Conservation (phyloP, 2,329 filamentous ascomycete genomes). For the Phyllosticta citriasiana region DNA sequence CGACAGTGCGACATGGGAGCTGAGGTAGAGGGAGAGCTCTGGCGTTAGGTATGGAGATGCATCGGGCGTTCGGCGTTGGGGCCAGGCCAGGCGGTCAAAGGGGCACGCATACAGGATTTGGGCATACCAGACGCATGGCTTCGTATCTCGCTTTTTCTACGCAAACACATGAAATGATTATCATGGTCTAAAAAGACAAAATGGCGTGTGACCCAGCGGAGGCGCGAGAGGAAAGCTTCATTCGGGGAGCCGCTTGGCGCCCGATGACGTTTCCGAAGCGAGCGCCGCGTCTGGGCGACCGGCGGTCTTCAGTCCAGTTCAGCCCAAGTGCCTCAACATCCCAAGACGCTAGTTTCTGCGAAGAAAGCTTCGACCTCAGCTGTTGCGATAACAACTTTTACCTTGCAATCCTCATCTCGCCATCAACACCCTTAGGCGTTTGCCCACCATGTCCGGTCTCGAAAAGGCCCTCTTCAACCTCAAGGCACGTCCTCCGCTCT, state of each 20-base stretch:
- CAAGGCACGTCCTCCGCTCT: constrained; percentile 35
- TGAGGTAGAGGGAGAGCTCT: not conserved
- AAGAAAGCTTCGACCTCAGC: not conserved
- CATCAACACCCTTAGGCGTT: not conserved
- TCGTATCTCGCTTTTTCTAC: not conserved
- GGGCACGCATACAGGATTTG: not conserved
- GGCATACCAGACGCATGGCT: not conserved
- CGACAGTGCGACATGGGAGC: constrained; percentile 4
- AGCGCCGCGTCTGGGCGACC: not conserved
- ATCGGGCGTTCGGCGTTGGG: constrained; percentile 5
- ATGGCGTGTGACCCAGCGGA: not conserved
- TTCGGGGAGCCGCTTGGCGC: not conserved
- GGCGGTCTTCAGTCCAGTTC: not conserved
- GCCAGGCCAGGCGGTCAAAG: not conserved
- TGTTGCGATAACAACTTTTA: not conserved
- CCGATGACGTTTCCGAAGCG: constrained; percentile 8
- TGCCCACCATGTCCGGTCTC: constrained; percentile 45
- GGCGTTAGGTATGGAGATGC: constrained; percentile 6
- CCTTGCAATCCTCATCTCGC: not conserved
- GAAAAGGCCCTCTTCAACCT: constrained; percentile 54
- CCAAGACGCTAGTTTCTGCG: not conserved
- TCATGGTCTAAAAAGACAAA: not conserved
- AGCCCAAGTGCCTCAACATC: not conserved
- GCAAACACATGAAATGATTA: too few relatives aligned
- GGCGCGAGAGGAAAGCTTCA: too few relatives aligned